Percentiles rank a stretch among this genome's conserved stretches.
Conservation (phyloP, 1,284 basidiomycete genomes). For the Tylopilus sp. region DNA sequence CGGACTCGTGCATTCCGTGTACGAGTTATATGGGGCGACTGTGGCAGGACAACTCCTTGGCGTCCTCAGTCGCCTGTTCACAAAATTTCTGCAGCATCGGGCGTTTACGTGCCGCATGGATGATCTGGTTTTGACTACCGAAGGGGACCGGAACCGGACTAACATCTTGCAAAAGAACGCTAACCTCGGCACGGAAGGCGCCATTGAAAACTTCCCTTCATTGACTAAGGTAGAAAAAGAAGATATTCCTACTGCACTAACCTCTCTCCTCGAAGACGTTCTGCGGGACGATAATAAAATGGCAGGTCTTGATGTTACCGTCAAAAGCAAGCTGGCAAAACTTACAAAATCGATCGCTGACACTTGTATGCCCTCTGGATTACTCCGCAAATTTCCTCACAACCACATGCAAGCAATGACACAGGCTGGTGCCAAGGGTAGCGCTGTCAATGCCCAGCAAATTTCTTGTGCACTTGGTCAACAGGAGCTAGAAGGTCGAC, state of each 20-base stretch:
- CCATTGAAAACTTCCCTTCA: conserved; percentile 86
- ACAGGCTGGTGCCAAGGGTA: conserved; percentile 96
- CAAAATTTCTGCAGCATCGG: conserved; percentile 94
- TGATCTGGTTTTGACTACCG: conserved; percentile 85
- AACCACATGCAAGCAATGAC: conserved; percentile 99
- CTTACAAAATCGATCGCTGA: conserved; percentile 91
- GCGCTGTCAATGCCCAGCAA: conserved; percentile 95
- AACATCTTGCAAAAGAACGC: conserved; percentile 68
- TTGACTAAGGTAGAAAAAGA: conserved; percentile 47
- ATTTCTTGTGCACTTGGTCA: conserved; percentile 97
- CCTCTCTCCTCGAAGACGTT: conserved; percentile 82
- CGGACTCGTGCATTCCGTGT: conserved; percentile 97
- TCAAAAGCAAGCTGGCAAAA: conserved; percentile 81
- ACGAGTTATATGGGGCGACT: conserved; percentile 94
- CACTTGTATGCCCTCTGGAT: conserved; percentile 84
- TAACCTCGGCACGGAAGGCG: conserved; percentile 80
- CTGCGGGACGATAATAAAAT: conserved; percentile 97
- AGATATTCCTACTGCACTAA: conserved; percentile 53
- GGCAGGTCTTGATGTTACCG: conserved; percentile 90
- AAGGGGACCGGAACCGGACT: conserved; percentile 73
- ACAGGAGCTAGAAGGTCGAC: conserved; percentile 96
- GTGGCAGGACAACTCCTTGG: conserved; percentile 90
- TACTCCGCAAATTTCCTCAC: conserved; percentile 91
- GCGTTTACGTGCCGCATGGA: conserved; percentile 99
- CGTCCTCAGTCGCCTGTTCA: conserved; percentile 91